Evolutionary conservation across 352 stramenopile species (phyloP), one percentile per base, ranked within the genome.

Genomic region (Phytophthora agathidicida): DNA sequence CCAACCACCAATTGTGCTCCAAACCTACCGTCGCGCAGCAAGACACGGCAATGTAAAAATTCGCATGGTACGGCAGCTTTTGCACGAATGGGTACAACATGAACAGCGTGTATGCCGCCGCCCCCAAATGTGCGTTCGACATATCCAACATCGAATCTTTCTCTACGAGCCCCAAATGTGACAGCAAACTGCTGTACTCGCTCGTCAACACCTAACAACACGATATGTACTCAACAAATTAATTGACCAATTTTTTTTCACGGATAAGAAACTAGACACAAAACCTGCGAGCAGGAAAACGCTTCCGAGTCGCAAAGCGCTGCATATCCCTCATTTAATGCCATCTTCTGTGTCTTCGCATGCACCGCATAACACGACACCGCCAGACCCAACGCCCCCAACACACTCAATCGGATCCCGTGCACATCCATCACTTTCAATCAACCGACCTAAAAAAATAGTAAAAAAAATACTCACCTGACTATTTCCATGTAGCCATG

Each of bases 281-380:
- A n/a, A 31, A 86, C 78, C 62, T 77, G 76, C 28, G 75, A 82
- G 60, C 77, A 89, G 6, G 74, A 87, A 35, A 79, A 86, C 28
- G 59, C 63, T 7, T 73, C 60, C 41, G 60, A 77, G 60, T 87
- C 80, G n/a, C 77, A 89, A n/a, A 86, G 44, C 32, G 80, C 72
- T 31, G 37, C 37, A 55, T 89, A 89, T 28, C 43, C 60, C 22
- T 67, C 68, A 10, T 62, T 26, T 20, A 72, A 31, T 13, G 37
- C 33, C 16, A 51, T 47, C 65, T 80, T 86, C 56, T 86, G 71
- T 38, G 50, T 50, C 71, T 89, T 80, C 13, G 82, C 65, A 45
- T 85, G 72, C 8, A 75, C 41, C 27, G 68, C 74, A 35, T 89
- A 89, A 38, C 50, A 32, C 7, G 70, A 68, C 33, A 73, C 32